Conservation (phyloP, 1,284 basidiomycete species). For the Apiotrichum domesticum region DNA sequence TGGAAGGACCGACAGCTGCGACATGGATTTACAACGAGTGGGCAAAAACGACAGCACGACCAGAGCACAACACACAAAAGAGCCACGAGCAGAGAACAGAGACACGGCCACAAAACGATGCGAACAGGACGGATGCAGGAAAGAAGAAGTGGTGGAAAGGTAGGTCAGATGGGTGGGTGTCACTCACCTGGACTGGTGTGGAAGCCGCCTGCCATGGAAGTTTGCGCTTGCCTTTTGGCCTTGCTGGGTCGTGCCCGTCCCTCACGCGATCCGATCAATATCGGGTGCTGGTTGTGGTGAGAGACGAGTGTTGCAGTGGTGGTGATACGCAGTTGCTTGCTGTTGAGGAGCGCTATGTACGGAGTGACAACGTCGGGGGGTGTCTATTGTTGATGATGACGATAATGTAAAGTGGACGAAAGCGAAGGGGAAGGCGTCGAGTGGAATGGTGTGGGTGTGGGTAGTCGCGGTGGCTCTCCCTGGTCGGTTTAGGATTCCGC, state of each 20-base stretch:
- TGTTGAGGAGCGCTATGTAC: no score
- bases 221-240: not conserved
- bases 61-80: not conserved
- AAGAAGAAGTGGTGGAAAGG: not conserved
- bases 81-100: not conserved
- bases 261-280: conserved; percentile 3
- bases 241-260: not conserved
- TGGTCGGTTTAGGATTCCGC: no score
- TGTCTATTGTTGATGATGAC: no score
- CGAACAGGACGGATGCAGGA: not conserved
- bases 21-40: no score
- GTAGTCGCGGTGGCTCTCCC: not conserved
- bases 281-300: not conserved
- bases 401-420: no score
- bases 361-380: no score
- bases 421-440: no score
- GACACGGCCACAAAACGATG: no score
- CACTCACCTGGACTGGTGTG: not conserved
- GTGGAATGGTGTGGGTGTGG: no score
- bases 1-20: no score
- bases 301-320: not conserved
- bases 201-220: not conserved
- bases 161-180: not conserved
- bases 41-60: no score
- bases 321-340: no score